Percentiles rank a stretch among this genome's conserved stretches.
These are phyloP conservation scores for Fraxinus sp. DNA, from an alignment of 305 asterid genomes.

Conservation along the genomic window DNA sequence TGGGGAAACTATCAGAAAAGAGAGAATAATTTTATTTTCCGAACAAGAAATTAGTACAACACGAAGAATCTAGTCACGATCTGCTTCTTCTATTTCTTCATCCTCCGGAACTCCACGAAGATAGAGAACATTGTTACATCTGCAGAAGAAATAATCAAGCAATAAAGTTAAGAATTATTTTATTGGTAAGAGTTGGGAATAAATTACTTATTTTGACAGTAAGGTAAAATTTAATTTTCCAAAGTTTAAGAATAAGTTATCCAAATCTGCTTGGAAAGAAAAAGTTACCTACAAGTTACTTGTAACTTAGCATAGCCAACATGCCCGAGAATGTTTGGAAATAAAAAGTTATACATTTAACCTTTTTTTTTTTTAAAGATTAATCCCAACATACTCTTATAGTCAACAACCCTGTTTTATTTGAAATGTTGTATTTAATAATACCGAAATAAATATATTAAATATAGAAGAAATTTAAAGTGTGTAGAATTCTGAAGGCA, in stretches of 20 bases:
- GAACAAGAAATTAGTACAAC: background rate
- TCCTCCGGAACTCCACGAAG: constrained; percentile 84
- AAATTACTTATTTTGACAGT: background rate
- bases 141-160: constrained; percentile 28
- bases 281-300: background rate
- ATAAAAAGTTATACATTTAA: background rate
- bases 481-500: background rate
- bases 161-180: background rate
- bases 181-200: background rate
- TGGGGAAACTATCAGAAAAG: background rate
- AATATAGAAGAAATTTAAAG: background rate
- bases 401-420: background rate
- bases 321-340: background rate
- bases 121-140: constrained; percentile 86
- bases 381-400: background rate
- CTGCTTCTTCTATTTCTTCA: constrained; percentile 78
- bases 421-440: background rate
- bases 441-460: background rate
- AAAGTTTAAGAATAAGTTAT: background rate
- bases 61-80: constrained; percentile 36
- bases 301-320: background rate
- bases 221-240: background rate
- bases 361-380: background rate
- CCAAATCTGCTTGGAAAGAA: background rate
- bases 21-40: background rate